A percentile compares a stretch with the other conserved stretches of the same genome.
These are phyloP conservation scores for Fagopyrum tataricum DNA, from an alignment of 148 eudicot species.

Conservation along the genomic window DNA sequence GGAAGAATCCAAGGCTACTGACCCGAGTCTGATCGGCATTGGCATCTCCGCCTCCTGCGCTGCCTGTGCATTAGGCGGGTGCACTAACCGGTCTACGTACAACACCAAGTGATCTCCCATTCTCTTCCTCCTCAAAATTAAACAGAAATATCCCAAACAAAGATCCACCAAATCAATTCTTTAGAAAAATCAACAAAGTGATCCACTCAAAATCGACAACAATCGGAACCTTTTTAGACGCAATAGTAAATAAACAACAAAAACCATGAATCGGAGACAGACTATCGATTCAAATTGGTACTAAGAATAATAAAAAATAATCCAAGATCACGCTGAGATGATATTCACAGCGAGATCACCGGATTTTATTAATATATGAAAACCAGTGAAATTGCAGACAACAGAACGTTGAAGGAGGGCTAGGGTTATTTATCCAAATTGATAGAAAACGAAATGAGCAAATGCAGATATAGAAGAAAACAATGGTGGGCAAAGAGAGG, in stretches of 20 bases:
- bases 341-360: conserved; percentile 16
- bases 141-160: background rate
- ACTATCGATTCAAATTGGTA: background rate
- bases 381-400: conserved; percentile 9
- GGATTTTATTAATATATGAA: background rate
- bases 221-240: background rate
- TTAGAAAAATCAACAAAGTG: background rate
- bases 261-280: background rate
- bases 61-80: conserved; percentile 11
- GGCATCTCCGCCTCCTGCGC: conserved; percentile 16
- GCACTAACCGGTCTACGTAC: conserved; percentile 12
- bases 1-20: conserved; percentile 18
- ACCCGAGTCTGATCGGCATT: conserved; percentile 17
- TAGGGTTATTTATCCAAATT: no score
- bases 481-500: background rate
- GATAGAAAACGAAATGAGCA: background rate
- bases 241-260: background rate
- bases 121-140: background rate
- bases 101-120: conserved; percentile 13
- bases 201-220: conserved; percentile 16
- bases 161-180: background rate
- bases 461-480: background rate
- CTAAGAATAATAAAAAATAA: background rate
- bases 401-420: background rate
- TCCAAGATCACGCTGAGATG: conserved; percentile 25